A percentile compares a stretch with the other conserved stretches of the same genome.
Evolutionary conservation across 2,329 filamentous ascomycete genomes (phyloP).

Genomic region (Verticillium longisporum): DNA sequence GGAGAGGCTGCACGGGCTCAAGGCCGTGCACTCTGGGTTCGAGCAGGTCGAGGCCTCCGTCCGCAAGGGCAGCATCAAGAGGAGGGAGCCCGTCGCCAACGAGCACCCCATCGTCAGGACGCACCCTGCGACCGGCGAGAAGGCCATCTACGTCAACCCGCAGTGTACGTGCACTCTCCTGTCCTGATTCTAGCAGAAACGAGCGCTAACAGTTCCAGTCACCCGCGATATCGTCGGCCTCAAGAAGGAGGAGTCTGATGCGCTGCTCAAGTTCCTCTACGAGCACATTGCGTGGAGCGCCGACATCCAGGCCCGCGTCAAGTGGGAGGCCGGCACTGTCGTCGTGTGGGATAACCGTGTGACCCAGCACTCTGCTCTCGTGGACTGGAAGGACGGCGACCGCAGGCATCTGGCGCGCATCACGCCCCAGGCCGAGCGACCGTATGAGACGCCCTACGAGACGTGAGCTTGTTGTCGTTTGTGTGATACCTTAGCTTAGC

Average conservation of each 20-base stretch:
- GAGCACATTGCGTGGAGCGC: constrained; percentile 66
- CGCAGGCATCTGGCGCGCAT: constrained; percentile 74
- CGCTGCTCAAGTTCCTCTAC: constrained; percentile 68
- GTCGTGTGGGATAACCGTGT: constrained; percentile 84
- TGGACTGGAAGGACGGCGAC: constrained; percentile 77
- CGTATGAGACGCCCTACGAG: constrained; percentile 61
- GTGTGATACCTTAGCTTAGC: not conserved
- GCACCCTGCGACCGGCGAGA: constrained; percentile 32
- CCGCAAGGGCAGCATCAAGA: constrained; percentile 61
- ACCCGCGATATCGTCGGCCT: constrained; percentile 66
- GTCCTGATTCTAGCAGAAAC: constrained; percentile 82
- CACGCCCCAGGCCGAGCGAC: constrained; percentile 74
- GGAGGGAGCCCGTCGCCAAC: constrained; percentile 40
- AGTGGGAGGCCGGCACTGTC: constrained; percentile 74
- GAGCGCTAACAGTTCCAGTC: constrained; percentile 73
- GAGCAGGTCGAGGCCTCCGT: constrained; percentile 71
- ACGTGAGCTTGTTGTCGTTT: not conserved
- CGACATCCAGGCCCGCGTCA: constrained; percentile 67
- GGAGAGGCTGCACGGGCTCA: constrained; percentile 67
- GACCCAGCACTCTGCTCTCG: constrained; percentile 69
- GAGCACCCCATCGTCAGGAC: constrained; percentile 39
- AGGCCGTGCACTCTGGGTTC: constrained; percentile 72
- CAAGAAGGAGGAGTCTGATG: constrained; percentile 72
- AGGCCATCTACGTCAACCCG: constrained; percentile 24
- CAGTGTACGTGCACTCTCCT: constrained; percentile 39